A percentile compares a stretch with the other conserved stretches of the same genome.
These are phyloP conservation scores for Populus tomentosa DNA, from an alignment of 441 rosid species.

Conservation along the genomic window DNA sequence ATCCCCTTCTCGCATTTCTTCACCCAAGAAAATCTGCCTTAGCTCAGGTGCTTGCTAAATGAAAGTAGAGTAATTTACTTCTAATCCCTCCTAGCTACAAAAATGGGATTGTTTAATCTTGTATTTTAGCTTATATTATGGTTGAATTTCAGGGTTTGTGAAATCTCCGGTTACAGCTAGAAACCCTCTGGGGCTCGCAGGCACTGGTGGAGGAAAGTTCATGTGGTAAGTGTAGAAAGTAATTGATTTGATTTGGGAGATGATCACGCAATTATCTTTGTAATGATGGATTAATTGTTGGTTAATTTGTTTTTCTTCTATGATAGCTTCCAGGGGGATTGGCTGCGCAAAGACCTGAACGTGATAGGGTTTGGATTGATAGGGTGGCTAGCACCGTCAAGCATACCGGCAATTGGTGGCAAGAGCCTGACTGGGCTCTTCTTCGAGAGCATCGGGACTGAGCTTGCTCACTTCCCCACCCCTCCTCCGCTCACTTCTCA, in stretches of 20 bases:
- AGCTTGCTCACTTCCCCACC: slow-evolving; percentile 84
- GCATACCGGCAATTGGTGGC: slow-evolving; percentile 73
- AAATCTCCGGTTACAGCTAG: slow-evolving; percentile 47
- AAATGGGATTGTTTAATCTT: too few relatives aligned
- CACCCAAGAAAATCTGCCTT: slow-evolving; percentile 25
- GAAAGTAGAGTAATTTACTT: background rate
- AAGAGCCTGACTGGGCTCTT: slow-evolving; percentile 88
- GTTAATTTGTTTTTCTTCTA: background rate
- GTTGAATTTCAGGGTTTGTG: slow-evolving; percentile 45
- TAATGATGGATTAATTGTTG: background rate
- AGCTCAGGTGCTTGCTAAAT: slow-evolving; percentile 39
- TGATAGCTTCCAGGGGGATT: slow-evolving; percentile 70
- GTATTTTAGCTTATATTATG: background rate
- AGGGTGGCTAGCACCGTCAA: slow-evolving; percentile 91
- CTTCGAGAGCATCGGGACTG: slow-evolving; percentile 84
- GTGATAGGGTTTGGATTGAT: slow-evolving; percentile 87
- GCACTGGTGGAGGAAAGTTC: slow-evolving; percentile 57
- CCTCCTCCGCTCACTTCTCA: slow-evolving; percentile 72
- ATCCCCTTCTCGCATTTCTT: slow-evolving; percentile 20
- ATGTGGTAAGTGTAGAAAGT: slow-evolving; percentile 41
- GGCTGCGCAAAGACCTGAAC: slow-evolving; percentile 71
- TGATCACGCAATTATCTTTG: background rate
- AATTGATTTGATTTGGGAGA: background rate
- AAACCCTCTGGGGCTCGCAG: slow-evolving; percentile 47
- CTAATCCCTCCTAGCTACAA: background rate